Percentiles rank a stretch among this genome's conserved stretches.
Conservation (phyloP, 1,139 yeast genomes). For the Hyphopichia buzzinii region DNA sequence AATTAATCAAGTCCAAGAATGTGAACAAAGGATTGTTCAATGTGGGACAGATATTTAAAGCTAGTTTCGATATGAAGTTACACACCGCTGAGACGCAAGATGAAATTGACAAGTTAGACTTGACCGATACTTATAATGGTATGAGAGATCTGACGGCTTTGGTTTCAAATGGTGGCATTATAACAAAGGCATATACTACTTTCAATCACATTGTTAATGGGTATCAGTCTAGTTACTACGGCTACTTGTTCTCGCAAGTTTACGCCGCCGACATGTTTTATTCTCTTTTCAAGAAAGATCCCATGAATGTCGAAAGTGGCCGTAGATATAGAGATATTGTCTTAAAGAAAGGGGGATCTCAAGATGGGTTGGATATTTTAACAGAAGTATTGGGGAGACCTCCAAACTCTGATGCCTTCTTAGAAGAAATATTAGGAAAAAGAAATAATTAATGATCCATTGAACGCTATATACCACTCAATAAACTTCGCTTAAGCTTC, state of each 20-base stretch:
- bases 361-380: slow-evolving; percentile 65
- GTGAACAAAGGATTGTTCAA: slow-evolving; percentile 72
- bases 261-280: slow-evolving; percentile 83
- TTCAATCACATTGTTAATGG: slow-evolving; percentile 86
- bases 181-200: slow-evolving; percentile 67
- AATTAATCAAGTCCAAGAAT: slow-evolving; percentile 64
- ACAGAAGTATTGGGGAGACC: slow-evolving; percentile 70
- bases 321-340: slow-evolving; percentile 67
- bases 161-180: slow-evolving; percentile 52
- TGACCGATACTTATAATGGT: slow-evolving; percentile 60
- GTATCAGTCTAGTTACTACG: slow-evolving; percentile 83
- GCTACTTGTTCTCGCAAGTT: slow-evolving; percentile 81
- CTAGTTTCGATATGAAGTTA: slow-evolving; percentile 69
- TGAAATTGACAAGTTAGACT: slow-evolving; percentile 41
- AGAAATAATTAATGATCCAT: background rate
- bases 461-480: slow-evolving; percentile 1
- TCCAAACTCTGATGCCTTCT: slow-evolving; percentile 70
- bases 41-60: slow-evolving; percentile 75
- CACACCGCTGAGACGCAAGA: slow-evolving; percentile 52
- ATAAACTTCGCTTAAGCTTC: slow-evolving; percentile 16
- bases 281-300: slow-evolving; percentile 65
- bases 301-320: slow-evolving; percentile 63
- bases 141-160: slow-evolving; percentile 58
- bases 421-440: slow-evolving; percentile 48
- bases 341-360: slow-evolving; percentile 69